These are phyloP conservation scores for Ascomycota sp. DNA, from an alignment of 2,329 filamentous ascomycete genomes.

Conservation along the genomic window DNA sequence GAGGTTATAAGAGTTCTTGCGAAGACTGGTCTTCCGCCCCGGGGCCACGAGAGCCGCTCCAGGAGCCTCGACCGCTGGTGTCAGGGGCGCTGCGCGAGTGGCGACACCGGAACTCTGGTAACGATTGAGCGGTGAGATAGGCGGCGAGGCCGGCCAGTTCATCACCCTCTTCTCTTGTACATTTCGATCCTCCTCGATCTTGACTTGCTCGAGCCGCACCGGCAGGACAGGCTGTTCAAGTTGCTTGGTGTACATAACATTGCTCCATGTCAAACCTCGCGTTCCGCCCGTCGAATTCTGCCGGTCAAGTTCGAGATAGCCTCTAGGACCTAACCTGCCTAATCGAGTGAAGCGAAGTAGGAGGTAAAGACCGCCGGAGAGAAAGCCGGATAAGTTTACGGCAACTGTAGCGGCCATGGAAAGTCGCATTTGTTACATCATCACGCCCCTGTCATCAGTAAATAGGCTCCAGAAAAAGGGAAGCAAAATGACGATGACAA, in stretches of 20 bases:
- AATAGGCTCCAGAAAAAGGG: conserved; percentile 42
- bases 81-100: neutral
- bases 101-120: neutral
- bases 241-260: conserved; percentile 5
- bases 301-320: conserved; percentile 20
- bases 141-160: neutral
- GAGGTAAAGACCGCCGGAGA: conserved; percentile 44
- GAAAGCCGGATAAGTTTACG: conserved; percentile 43
- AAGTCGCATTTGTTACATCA: conserved; percentile 21
- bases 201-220: neutral
- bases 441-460: conserved; percentile 18
- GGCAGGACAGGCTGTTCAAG: conserved; percentile 5
- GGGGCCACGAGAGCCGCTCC: neutral
- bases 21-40: neutral
- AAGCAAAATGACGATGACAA: conserved; percentile 36
- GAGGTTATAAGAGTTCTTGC: conserved; percentile 1
- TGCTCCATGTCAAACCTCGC: conserved; percentile 1
- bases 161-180: neutral
- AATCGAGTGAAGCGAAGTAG: conserved; percentile 44
- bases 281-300: conserved; percentile 10
- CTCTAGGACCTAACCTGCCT: conserved; percentile 29
- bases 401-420: conserved; percentile 46
- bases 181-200: neutral
- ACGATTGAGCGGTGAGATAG: neutral
- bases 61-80: neutral